Evolutionary conservation across 2,329 filamentous ascomycete species (phyloP).

Genomic region (Phoma sp.): DNA sequence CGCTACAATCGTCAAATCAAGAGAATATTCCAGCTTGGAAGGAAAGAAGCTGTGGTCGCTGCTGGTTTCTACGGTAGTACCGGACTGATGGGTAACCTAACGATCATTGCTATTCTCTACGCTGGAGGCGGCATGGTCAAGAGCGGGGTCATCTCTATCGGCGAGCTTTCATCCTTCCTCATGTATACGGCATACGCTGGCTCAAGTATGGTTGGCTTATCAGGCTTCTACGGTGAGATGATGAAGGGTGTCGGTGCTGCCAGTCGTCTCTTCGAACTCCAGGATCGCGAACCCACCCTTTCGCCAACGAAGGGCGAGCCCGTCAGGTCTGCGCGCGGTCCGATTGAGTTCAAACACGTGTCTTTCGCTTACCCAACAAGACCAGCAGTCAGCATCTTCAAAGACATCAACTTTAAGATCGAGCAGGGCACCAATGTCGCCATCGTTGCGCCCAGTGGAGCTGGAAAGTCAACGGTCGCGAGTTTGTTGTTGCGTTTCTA

Average conservation of each 20-base stretch:
- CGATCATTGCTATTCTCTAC: conserved; percentile 87
- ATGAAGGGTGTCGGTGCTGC: conserved; percentile 99
- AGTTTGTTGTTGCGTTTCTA: conserved; percentile 94
- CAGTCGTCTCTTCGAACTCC: conserved; percentile 93
- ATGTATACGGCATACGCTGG: conserved; percentile 94
- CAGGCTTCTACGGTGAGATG: conserved; percentile 95
- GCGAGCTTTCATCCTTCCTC: conserved; percentile 93
- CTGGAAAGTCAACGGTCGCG: conserved; percentile 94
- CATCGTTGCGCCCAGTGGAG: conserved; percentile 94
- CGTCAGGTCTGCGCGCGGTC: conserved; percentile 83
- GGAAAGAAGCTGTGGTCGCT: conserved; percentile 83
- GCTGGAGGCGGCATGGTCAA: conserved; percentile 91
- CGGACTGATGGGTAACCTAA: conserved; percentile 95
- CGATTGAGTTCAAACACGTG: conserved; percentile 87
- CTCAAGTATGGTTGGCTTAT: conserved; percentile 90
- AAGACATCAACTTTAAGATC: conserved; percentile 86
- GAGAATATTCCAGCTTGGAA: conserved; percentile 89
- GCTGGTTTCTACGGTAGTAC: conserved; percentile 89
- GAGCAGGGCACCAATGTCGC: conserved; percentile 93
- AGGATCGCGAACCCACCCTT: conserved; percentile 87
- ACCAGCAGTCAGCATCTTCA: conserved; percentile 90
- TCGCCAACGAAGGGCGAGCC: conserved; percentile 82
- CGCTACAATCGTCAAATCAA: conserved; percentile 93
- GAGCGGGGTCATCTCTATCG: conserved; percentile 83
- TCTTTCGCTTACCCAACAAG: conserved; percentile 92